Percentiles rank a stretch among this genome's conserved stretches.
Evolutionary conservation across 352 stramenopile species (phyloP).

Genomic region (Pythium brachiatum): DNA sequence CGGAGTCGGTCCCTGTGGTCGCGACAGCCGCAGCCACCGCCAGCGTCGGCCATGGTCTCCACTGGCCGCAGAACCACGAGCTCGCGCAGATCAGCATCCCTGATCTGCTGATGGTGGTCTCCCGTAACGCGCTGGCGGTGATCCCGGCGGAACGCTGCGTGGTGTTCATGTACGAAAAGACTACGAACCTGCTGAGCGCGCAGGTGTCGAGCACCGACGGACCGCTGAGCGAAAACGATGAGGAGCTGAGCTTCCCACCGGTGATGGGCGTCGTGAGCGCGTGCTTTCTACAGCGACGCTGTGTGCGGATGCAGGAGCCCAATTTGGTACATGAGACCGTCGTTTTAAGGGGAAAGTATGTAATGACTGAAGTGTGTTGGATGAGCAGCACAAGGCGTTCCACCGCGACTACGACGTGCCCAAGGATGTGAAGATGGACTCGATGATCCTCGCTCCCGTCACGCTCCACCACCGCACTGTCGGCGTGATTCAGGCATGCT

Average conservation of each 20-base stretch:
- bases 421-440: slow-evolving; percentile 47
- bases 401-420: slow-evolving; percentile 60
- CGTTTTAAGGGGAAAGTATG: neutral
- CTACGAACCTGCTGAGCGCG: slow-evolving; percentile 37
- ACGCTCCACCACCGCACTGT: slow-evolving; percentile 51
- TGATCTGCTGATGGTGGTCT: slow-evolving; percentile 22
- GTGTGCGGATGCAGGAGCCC: slow-evolving; percentile 59
- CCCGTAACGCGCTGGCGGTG: slow-evolving; percentile 33
- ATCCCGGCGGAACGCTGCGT: slow-evolving; percentile 49
- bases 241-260: slow-evolving; percentile 36
- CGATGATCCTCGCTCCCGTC: slow-evolving; percentile 53
- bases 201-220: slow-evolving; percentile 26
- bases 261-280: slow-evolving; percentile 59
- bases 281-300: slow-evolving; percentile 53
- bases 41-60: slow-evolving; percentile 13
- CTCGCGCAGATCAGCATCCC: slow-evolving; percentile 31
- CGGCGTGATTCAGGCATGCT: slow-evolving; percentile 48
- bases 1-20: neutral
- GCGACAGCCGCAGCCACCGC: neutral
- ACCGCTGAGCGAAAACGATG: neutral
- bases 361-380: neutral
- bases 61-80: slow-evolving; percentile 29
- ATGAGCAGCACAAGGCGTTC: slow-evolving; percentile 45
- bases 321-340: slow-evolving; percentile 26
- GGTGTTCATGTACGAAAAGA: slow-evolving; percentile 57